Evolutionary conservation across 2,329 filamentous ascomycete genomes (phyloP).

Genomic region (Cladosporium sp.): DNA sequence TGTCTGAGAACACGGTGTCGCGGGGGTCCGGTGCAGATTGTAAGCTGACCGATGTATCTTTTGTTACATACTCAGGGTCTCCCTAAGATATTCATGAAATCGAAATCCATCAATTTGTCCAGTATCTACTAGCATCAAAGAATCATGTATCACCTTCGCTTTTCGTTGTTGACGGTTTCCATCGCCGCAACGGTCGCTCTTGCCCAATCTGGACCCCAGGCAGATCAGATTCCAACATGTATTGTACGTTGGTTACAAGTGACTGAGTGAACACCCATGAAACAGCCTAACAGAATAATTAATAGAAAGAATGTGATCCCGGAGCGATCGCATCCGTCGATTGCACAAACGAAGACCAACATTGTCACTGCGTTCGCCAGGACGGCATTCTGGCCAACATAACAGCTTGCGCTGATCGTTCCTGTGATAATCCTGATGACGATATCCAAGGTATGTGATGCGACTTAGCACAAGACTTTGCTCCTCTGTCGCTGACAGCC

Average conservation of each 20-base stretch:
- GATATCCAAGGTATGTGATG: conserved; percentile 16
- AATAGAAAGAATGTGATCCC: conserved; percentile 20
- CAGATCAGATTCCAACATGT: conserved; percentile 15
- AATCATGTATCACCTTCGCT: neutral
- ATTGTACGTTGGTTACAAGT: conserved; percentile 10
- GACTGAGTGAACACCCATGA: neutral
- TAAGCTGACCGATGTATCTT: neutral
- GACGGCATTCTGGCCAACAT: conserved; percentile 19
- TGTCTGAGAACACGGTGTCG: neutral
- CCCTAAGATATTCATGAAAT: neutral
- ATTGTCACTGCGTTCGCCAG: conserved; percentile 21
- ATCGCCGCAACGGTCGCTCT: conserved; percentile 8
- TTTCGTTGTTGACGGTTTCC: neutral
- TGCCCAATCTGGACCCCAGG: conserved; percentile 18
- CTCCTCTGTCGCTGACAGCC: neutral
- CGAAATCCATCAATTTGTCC: neutral
- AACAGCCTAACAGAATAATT: neutral
- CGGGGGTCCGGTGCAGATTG: neutral
- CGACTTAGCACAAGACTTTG: neutral
- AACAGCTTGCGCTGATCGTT: conserved; percentile 16
- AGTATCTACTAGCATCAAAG: neutral
- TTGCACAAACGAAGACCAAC: conserved; percentile 21
- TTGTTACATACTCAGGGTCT: neutral
- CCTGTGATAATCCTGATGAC: conserved; percentile 15
- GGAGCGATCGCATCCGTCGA: conserved; percentile 21